A percentile compares a stretch with the other conserved stretches of the same genome.
phyloP scores from a whole-genome alignment of 176 grass and related monocot genomes.

The Puccinellia tenuiflora region DNA sequence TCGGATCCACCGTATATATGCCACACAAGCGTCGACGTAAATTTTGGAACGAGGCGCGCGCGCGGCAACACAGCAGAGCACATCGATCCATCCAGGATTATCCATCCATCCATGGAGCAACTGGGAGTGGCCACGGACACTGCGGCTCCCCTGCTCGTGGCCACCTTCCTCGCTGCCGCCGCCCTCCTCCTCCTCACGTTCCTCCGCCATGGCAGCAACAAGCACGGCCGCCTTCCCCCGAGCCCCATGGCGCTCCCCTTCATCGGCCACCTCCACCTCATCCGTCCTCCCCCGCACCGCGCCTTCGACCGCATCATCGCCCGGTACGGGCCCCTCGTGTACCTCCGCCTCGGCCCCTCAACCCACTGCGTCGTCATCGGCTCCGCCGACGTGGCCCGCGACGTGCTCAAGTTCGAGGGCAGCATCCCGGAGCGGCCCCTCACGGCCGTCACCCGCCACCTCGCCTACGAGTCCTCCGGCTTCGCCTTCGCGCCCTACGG shows the following conservation, averaged over 20 bases:
- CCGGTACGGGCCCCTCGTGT: neutral
- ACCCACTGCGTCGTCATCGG: slow-evolving; percentile 6
- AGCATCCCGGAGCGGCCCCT: neutral
- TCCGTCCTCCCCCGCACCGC: neutral
- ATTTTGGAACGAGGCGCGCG: neutral
- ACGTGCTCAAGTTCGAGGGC: slow-evolving; percentile 11
- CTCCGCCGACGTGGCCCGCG: neutral
- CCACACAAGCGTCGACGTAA: neutral
- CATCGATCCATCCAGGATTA: too few relatives aligned
- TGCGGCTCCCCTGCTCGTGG: neutral
- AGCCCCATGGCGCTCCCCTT: neutral
- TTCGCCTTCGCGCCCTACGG: slow-evolving; percentile 12
- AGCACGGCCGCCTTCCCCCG: neutral
- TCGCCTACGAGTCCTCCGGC: neutral
- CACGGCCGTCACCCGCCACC: neutral
- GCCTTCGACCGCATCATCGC: neutral
- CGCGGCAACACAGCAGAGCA: neutral
- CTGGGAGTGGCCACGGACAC: neutral
- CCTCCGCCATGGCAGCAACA: neutral
- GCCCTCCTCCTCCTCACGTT: neutral
- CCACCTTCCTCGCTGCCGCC: neutral
- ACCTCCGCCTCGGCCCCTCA: slow-evolving; percentile 4
- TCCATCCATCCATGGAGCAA: too few relatives aligned
- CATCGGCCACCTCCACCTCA: slow-evolving; percentile 4
- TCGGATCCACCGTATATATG: neutral